Conservation (phyloP, 305 asterid genomes). For the Solanum hybrid region DNA sequence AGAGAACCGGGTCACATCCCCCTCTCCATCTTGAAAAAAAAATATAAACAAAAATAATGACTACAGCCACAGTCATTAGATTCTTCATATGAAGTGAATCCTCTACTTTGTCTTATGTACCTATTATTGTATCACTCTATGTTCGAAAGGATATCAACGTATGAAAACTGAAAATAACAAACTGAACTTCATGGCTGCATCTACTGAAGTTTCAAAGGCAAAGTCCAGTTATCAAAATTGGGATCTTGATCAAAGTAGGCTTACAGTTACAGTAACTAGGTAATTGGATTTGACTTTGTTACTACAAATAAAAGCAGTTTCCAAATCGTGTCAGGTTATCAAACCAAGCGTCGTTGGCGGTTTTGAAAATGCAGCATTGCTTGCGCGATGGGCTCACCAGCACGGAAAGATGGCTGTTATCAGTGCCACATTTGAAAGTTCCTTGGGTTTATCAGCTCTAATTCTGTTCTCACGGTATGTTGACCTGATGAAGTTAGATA, state of each 20-base stretch:
- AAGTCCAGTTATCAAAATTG: neutral
- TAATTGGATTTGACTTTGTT: neutral
- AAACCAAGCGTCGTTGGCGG: constrained; percentile 94
- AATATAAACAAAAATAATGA: neutral
- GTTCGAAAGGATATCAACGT: neutral
- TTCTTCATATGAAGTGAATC: neutral
- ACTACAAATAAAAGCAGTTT: neutral
- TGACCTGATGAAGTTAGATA: constrained; percentile 59
- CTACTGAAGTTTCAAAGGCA: neutral
- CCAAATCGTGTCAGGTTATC: constrained; percentile 52
- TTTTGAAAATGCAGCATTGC: constrained; percentile 69
- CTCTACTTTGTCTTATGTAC: neutral
- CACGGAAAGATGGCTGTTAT: constrained; percentile 69
- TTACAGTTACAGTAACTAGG: neutral
- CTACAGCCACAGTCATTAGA: neutral
- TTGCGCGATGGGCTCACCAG: constrained; percentile 94
- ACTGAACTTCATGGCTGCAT: neutral
- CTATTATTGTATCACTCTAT: neutral
- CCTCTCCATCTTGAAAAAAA: neutral
- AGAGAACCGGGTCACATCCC: neutral
- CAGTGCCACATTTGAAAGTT: constrained; percentile 88
- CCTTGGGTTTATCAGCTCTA: constrained; percentile 75
- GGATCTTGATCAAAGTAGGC: neutral
- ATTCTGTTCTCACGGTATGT: constrained; percentile 65
- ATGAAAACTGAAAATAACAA: neutral